A percentile compares a stretch with the other conserved stretches of the same genome.
phyloP scores from a whole-genome alignment of 345 rosid species.

The Rhodamnia argentea region DNA sequence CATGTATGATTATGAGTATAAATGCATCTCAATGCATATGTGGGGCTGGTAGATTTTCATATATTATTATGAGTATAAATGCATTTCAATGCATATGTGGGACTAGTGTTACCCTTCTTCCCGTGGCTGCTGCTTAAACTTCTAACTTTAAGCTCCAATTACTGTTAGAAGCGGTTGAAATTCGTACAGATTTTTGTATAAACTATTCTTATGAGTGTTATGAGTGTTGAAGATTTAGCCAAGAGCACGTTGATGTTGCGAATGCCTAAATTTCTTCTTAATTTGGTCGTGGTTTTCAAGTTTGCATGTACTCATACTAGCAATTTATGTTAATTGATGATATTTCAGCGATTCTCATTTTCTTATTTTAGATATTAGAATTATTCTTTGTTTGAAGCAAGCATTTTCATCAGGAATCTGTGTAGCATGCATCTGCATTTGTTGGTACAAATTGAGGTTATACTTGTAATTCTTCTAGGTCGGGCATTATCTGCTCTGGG shows the following conservation, averaged over 20 bases:
- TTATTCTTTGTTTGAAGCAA: background rate
- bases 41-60: background rate
- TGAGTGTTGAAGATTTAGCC: background rate
- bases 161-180: background rate
- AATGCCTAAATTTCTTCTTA: background rate
- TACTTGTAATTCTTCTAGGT: conserved; percentile 34
- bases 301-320: background rate
- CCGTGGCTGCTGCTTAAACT: background rate
- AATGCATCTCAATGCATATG: background rate
- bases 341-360: background rate
- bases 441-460: conserved; percentile 6
- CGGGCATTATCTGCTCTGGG: conserved; percentile 71
- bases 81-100: background rate
- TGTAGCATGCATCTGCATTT: background rate
- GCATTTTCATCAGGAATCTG: background rate
- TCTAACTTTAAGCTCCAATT: background rate
- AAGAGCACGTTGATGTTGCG: background rate
- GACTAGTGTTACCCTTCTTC: background rate
- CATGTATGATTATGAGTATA: background rate
- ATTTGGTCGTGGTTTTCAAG: background rate
- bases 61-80: background rate
- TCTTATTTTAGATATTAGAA: background rate
- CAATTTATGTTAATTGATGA: background rate
- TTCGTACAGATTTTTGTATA: background rate
- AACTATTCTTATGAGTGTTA: background rate